Base-by-base conservation (phyloP, 805 yeast genomes). In the Candida sithepensis region DNA sequence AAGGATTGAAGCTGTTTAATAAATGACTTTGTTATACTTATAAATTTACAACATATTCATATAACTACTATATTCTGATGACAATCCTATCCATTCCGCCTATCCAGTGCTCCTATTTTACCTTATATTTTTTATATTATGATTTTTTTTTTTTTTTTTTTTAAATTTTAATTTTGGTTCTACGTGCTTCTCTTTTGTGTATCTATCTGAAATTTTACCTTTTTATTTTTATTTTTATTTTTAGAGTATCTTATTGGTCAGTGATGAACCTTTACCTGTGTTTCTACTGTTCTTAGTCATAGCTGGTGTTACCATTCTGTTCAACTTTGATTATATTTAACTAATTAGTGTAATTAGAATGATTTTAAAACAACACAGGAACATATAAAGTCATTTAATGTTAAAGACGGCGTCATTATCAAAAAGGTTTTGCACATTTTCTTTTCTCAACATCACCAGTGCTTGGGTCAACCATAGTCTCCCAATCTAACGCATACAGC, bases 401-500 rank as follows among this genome's bases (percentile, higher is more conserved):
- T n/a, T n/a, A n/a, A n/a, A n/a, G n/a, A n/a, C n/a, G n/a, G n/a
- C n/a, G n/a, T n/a, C n/a, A n/a, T n/a, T n/a, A n/a, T 59, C 55
- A 73, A 56, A 81, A 86, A 12, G 97, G 96, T 63, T 88, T 90
- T 2, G 99, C 99, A 68, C 96, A 88, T 66, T 94, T 94, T 49
- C 99, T 76, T 56, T 73, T 72, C 58, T 90, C 97, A 12, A 80
- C 66, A 9, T 75, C 77, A 1, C 97, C 97, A 2, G 91, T 81
- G 22, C 67, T 70, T 2, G 89, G 83, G 52, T 87, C 81, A 28
- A 85, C 75, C 98, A 95, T 94, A 12, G 89, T 86, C 67, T 89
- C 91, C 97, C 98, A 94, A 67, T 94, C 98, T 39, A 89, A 68
- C 2, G 99, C 95, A 57, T 83, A 85, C 88, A 94, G 81, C 46